Percentiles rank a stretch among this genome's conserved stretches.
phyloP scores from a whole-genome alignment of 345 rosid genomes.

The Boechera stricta region DNA sequence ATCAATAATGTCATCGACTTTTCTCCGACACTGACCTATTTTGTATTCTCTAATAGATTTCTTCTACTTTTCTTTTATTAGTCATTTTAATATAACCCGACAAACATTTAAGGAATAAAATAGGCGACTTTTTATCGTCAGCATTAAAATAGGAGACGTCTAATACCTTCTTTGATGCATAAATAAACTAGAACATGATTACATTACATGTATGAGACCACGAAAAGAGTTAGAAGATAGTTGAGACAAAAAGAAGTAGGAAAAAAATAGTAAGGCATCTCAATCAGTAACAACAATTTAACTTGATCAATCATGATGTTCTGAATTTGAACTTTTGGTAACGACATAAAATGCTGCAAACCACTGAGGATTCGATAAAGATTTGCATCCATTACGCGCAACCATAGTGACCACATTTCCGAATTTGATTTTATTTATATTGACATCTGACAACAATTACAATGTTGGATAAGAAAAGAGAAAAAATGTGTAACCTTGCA shows the following conservation, averaged over 20 bases:
- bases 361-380: slow-evolving; percentile 6
- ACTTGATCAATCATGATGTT: slow-evolving; percentile 21
- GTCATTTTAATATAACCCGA: neutral
- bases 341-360: slow-evolving; percentile 25
- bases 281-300: slow-evolving; percentile 15
- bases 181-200: slow-evolving; percentile 11
- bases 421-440: neutral
- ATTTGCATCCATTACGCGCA: slow-evolving; percentile 1
- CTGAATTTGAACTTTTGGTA: neutral
- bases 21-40: slow-evolving; percentile 29
- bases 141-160: neutral
- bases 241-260: neutral
- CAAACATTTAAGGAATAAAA: slow-evolving; percentile 8
- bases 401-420: neutral
- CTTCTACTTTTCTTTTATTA: neutral
- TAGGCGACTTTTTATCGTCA: slow-evolving; percentile 1
- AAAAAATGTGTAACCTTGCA: neutral
- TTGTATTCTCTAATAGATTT: slow-evolving; percentile 21
- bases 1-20: slow-evolving; percentile 12
- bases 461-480: neutral
- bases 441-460: neutral
- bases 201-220: neutral
- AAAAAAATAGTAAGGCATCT: neutral
- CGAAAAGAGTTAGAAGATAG: neutral
- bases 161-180: slow-evolving; percentile 18